Evolutionary conservation across 768 basidiomycete species (phyloP).

Genomic region (Suillus discolor): DNA sequence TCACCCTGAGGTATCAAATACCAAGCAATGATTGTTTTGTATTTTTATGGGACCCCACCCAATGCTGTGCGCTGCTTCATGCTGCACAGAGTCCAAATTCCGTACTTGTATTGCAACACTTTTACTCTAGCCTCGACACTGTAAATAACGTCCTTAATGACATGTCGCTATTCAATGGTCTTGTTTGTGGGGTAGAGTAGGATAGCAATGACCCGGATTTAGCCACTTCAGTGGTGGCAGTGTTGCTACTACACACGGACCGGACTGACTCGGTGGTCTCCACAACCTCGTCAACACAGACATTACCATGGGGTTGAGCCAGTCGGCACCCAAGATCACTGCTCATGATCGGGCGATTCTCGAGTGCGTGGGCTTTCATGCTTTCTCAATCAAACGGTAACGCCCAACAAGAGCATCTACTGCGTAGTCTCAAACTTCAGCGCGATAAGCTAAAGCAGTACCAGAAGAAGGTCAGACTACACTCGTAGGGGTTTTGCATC

Average conservation of each 20-base stretch:
- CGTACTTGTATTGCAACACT: neutral
- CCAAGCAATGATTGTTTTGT: conserved; percentile 1
- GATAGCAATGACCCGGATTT: neutral
- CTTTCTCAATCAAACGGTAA: conserved; percentile 20
- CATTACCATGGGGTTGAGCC: conserved; percentile 62
- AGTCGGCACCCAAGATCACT: conserved; percentile 87
- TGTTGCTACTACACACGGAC: neutral
- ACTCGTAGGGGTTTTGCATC: neutral
- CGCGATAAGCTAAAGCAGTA: conserved; percentile 95
- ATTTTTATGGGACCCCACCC: conserved; percentile 3
- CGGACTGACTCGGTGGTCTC: neutral
- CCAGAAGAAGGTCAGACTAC: conserved; percentile 76
- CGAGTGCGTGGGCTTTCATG: conserved; percentile 63
- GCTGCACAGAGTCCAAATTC: neutral
- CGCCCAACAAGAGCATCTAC: conserved; percentile 14
- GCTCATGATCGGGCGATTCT: conserved; percentile 92
- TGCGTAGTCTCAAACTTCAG: conserved; percentile 86
- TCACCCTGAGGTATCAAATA: neutral
- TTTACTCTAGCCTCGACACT: neutral
- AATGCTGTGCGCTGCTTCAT: neutral
- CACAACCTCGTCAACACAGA: neutral
- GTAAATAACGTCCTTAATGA: neutral
- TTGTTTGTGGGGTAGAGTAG: neutral
- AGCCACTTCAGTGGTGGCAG: conserved; percentile 3
- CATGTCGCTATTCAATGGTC: neutral